phyloP scores from a whole-genome alignment of 2,329 filamentous ascomycete genomes.

The Pseudogymnoascus verrucosus region DNA sequence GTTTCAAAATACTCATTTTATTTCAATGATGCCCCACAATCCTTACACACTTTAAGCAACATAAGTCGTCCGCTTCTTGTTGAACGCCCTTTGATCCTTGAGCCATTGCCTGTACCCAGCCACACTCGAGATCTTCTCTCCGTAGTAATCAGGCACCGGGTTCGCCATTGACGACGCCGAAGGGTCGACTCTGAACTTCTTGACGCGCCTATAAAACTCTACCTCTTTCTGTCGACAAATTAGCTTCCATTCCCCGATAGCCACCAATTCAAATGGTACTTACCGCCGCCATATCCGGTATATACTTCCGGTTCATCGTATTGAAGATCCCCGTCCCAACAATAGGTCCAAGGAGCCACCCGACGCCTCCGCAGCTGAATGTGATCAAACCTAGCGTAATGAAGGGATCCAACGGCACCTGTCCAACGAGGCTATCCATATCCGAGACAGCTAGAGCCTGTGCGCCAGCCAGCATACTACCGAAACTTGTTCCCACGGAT shows the following conservation, averaged over 20 bases:
- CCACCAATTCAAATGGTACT: slow-evolving; percentile 26
- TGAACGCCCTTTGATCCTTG: slow-evolving; percentile 95
- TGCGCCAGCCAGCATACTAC: slow-evolving; percentile 54
- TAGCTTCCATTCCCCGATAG: slow-evolving; percentile 1
- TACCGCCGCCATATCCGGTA: slow-evolving; percentile 62
- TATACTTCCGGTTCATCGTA: slow-evolving; percentile 61
- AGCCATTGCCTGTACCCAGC: slow-evolving; percentile 89
- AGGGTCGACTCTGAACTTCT: slow-evolving; percentile 86
- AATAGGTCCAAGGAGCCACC: slow-evolving; percentile 82
- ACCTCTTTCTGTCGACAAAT: slow-evolving; percentile 64
- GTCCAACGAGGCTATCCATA: slow-evolving; percentile 60
- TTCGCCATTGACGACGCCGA: slow-evolving; percentile 82
- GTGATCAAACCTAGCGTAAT: slow-evolving; percentile 76
- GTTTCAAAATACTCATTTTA: slow-evolving; percentile 2
- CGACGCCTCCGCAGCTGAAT: slow-evolving; percentile 65
- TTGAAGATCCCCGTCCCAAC: slow-evolving; percentile 77
- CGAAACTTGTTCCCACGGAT: slow-evolving; percentile 57
- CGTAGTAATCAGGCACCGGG: slow-evolving; percentile 84
- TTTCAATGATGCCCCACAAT: neutral
- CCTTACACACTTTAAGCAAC: slow-evolving; percentile 12
- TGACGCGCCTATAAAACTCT: slow-evolving; percentile 86
- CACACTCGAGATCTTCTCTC: slow-evolving; percentile 94
- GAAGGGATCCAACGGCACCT: slow-evolving; percentile 80
- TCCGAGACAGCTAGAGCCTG: slow-evolving; percentile 62
- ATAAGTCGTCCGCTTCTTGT: slow-evolving; percentile 58